Conservation (phyloP, 163 green algal species). For the Smithsoniella earleae region DNA sequence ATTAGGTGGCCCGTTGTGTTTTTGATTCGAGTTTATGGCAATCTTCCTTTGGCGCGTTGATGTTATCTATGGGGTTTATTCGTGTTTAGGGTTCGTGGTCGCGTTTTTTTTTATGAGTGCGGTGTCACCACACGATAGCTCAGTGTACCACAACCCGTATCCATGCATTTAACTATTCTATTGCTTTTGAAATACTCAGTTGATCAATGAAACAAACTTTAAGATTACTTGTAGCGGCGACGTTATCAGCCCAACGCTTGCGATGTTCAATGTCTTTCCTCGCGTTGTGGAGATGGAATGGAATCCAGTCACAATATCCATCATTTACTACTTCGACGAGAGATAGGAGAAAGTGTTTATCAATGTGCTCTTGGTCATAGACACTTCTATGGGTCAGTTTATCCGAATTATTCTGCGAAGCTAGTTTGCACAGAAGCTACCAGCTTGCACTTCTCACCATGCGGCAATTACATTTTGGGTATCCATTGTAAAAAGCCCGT, state of each 20-base stretch:
- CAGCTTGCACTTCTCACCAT: constrained; percentile 15
- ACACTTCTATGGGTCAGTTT: constrained; percentile 10
- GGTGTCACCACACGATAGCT: too few species aligned
- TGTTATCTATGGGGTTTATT: not conserved
- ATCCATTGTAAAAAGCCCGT: not conserved
- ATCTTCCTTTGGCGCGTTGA: not conserved
- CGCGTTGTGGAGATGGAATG: not conserved
- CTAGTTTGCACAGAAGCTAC: not conserved
- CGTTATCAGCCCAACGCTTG: not conserved
- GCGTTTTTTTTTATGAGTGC: too few species aligned
- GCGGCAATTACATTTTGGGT: not conserved
- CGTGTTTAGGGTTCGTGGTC: too few species aligned
- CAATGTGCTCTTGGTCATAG: too few species aligned
- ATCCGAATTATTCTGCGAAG: constrained; percentile 24
- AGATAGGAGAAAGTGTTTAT: constrained; percentile 1
- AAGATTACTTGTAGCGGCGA: not conserved
- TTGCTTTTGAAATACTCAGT: too few species aligned
- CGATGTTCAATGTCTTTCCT: not conserved
- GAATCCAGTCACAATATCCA: not conserved
- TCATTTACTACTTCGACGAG: not conserved
- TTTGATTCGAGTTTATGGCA: not conserved
- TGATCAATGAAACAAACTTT: not conserved
- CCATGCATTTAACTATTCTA: too few species aligned
- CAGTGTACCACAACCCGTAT: too few species aligned
- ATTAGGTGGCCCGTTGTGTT: not conserved